Conservation (phyloP, 2,329 filamentous ascomycete genomes). For the Colletotrichum graminicola region DNA sequence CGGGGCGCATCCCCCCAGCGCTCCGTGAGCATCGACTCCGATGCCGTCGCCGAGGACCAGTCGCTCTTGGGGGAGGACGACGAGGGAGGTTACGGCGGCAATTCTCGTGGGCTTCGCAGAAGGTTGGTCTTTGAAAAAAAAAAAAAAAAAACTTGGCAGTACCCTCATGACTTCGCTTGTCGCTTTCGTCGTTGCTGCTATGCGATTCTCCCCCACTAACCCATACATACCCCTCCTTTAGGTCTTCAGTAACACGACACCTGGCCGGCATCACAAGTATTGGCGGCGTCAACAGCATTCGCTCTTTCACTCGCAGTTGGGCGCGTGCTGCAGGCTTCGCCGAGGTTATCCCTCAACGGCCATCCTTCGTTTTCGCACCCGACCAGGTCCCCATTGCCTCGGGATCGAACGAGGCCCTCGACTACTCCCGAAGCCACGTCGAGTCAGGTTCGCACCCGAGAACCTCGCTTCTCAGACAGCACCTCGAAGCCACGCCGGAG, state of each 20-base stretch:
- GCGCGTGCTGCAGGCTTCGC: conserved; percentile 89
- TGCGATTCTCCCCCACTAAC: conserved; percentile 39
- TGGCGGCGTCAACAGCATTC: conserved; percentile 92
- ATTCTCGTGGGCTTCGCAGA: conserved; percentile 47
- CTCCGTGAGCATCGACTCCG: conserved; percentile 57
- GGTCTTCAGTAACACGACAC: conserved; percentile 70
- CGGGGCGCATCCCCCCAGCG: conserved; percentile 55
- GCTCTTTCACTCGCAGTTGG: conserved; percentile 94
- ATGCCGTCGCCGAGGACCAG: conserved; percentile 59
- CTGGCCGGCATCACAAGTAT: conserved; percentile 74
- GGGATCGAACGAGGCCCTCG: conserved; percentile 51
- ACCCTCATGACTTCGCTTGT: not conserved
- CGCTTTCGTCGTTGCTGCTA: conserved; percentile 42
- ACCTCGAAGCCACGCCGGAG: conserved; percentile 56
- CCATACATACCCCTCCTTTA: conserved; percentile 46
- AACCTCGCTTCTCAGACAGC: conserved; percentile 64
- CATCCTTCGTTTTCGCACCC: conserved; percentile 76
- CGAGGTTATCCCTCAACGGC: conserved; percentile 85
- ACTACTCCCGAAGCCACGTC: conserved; percentile 57
- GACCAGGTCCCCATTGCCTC: conserved; percentile 62
- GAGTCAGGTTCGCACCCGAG: conserved; percentile 52
- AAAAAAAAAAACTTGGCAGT: not conserved
- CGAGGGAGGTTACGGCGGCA: conserved; percentile 49
- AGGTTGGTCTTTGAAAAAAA: conserved; percentile 48
- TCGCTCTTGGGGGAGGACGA: conserved; percentile 59